Conservation (phyloP, 2,329 filamentous ascomycete genomes). For the Rhynchosporium graminicola region DNA sequence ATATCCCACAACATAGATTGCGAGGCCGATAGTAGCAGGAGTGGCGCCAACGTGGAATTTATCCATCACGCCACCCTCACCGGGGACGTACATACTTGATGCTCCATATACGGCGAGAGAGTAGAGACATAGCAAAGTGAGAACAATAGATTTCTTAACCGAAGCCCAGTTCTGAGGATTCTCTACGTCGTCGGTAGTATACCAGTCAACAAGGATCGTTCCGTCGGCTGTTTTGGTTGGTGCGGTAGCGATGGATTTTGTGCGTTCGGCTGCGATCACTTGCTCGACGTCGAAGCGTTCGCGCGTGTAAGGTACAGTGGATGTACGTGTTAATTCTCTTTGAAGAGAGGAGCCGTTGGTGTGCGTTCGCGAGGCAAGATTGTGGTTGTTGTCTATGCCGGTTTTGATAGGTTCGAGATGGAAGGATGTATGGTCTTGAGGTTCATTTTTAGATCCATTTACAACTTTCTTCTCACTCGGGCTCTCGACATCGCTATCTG, state of each 20-base stretch:
- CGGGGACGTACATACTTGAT: conserved; percentile 49
- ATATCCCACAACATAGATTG: conserved; percentile 62
- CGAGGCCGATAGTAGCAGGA: conserved; percentile 55
- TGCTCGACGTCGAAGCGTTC: conserved; percentile 25
- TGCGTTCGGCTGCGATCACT: conserved; percentile 19
- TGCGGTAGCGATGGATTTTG: conserved; percentile 21
- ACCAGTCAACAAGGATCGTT: conserved; percentile 53
- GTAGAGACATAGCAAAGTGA: conserved; percentile 51
- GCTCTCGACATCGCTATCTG: conserved; percentile 2
- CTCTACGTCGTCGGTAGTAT: conserved; percentile 53
- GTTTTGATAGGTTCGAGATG: conserved; percentile 18
- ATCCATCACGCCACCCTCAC: conserved; percentile 49
- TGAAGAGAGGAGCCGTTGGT: conserved; percentile 14
- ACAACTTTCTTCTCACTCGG: background rate
- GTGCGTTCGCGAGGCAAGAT: background rate
- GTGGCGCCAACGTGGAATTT: conserved; percentile 54
- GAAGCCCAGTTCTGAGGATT: conserved; percentile 56
- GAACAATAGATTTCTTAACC: conserved; percentile 46
- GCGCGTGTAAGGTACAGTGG: conserved; percentile 19
- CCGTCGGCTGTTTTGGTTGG: conserved; percentile 25
- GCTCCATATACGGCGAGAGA: conserved; percentile 58
- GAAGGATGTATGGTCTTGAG: conserved; percentile 17
- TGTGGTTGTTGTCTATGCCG: conserved; percentile 7
- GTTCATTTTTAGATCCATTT: conserved; percentile 9
- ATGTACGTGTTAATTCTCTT: conserved; percentile 21